Conservation (phyloP, 441 rosid species). For the Adansonia madagascariensis region DNA sequence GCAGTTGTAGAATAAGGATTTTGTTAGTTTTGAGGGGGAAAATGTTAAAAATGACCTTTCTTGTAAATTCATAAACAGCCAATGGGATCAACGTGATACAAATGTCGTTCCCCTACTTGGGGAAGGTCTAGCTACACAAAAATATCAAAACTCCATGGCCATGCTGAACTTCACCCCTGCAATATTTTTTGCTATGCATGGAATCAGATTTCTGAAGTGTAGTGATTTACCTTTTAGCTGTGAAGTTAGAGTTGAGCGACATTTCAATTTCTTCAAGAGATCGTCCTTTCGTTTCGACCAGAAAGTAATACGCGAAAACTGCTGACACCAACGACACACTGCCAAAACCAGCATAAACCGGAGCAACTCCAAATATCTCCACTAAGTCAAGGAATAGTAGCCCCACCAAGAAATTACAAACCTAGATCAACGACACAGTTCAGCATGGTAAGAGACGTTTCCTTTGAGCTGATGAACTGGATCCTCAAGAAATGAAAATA, state of each 20-base stretch:
- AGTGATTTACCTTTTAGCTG: constrained; percentile 29
- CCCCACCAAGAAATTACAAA: constrained; percentile 81
- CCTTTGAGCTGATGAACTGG: background rate
- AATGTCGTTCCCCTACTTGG: background rate
- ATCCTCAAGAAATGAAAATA: no score
- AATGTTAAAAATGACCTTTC: no score
- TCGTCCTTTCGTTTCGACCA: constrained; percentile 73
- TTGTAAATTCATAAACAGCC: background rate
- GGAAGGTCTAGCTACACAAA: no score
- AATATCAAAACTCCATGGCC: background rate
- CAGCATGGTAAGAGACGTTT: background rate
- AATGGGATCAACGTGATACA: background rate
- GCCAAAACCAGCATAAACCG: constrained; percentile 67
- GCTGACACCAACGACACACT: constrained; percentile 65
- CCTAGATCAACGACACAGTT: constrained; percentile 41
- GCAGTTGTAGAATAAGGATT: no score
- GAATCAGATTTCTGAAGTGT: background rate
- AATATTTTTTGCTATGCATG: background rate
- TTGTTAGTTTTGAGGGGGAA: no score
- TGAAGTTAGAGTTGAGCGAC: constrained; percentile 49
- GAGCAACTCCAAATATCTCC: constrained; percentile 60
- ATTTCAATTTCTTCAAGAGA: constrained; percentile 78
- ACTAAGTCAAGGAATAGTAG: constrained; percentile 67
- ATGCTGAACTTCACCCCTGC: background rate
- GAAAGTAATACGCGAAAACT: constrained; percentile 48